A percentile compares a stretch with the other conserved stretches of the same genome.
phyloP scores from a whole-genome alignment of 2,329 filamentous ascomycete species.

The Penicillium thymicola region DNA sequence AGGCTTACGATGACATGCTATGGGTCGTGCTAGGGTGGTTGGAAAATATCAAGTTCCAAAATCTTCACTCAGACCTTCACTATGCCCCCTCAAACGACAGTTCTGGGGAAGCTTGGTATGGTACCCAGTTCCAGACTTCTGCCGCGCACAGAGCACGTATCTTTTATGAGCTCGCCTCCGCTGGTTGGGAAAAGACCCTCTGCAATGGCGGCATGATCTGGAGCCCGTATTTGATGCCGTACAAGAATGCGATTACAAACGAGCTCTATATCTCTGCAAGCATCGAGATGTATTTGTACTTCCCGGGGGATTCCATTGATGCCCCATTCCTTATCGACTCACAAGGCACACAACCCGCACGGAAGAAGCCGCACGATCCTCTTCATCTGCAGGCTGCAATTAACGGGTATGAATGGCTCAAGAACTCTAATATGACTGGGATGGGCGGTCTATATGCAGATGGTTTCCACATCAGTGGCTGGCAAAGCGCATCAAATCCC shows the following conservation, averaged over 20 bases:
- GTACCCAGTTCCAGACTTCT: conserved; percentile 66
- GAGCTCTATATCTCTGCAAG: conserved; percentile 83
- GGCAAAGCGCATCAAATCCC: conserved; percentile 52
- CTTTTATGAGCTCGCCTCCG: conserved; percentile 77
- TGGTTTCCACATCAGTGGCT: conserved; percentile 79
- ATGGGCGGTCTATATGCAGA: conserved; percentile 72
- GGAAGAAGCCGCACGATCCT: conserved; percentile 52
- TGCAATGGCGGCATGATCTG: conserved; percentile 89
- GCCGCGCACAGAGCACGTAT: conserved; percentile 80
- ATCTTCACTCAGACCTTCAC: conserved; percentile 63
- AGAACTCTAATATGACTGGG: conserved; percentile 76
- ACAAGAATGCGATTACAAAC: conserved; percentile 97
- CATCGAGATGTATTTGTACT: conserved; percentile 84
- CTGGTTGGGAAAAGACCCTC: conserved; percentile 76
- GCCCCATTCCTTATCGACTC: conserved; percentile 58
- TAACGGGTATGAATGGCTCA: conserved; percentile 77
- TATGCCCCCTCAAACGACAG: conserved; percentile 41
- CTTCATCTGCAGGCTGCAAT: conserved; percentile 70
- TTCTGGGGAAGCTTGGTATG: conserved; percentile 61
- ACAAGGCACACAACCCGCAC: conserved; percentile 24
- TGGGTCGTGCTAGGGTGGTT: conserved; percentile 95
- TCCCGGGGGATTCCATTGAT: conserved; percentile 73
- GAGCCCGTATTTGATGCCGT: conserved; percentile 75
- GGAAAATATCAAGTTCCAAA: conserved; percentile 73
- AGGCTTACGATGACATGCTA: conserved; percentile 91